Evolutionary conservation across 768 basidiomycete species (phyloP), one percentile per base, ranked within the genome.

Genomic region (Lentinula sp.): DNA sequence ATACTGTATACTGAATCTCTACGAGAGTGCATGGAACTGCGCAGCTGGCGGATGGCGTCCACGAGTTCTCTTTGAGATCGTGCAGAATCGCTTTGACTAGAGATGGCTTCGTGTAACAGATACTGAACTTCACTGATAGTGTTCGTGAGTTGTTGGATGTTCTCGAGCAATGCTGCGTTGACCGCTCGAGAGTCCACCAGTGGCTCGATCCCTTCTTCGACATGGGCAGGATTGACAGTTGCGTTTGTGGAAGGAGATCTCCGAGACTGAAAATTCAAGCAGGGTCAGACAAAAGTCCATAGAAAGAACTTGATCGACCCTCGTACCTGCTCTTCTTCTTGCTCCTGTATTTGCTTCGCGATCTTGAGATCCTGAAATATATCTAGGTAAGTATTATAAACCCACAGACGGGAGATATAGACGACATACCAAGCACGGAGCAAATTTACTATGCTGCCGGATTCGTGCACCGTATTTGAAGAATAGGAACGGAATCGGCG

Each of bases 401-500:
- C 39, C 6, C 9, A n/a, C 11, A 15, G 9, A 18, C 54, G 35
- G 35, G 16, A 28, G 10, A 16, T 49, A 53, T 42, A 37, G n/a
- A 40, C n/a, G 21, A 71, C 76, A 61, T 68, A 79, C 78, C 32
- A 76, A 68, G 64, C 80, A 81, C 6, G 80, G 81, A 0, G 86
- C 84, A 64, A 84, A 87, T 62, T 72, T 80, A 65, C 85, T 87
- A 61, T 75, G 74, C 16, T 72, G 68, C 7, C 89, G 76, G 57
- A 91, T 83, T 40, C 68, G 67, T 1, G 83, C 70, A 2, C 89
- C 88, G 69, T 84, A 89, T 61, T 80, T 81, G 72, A 84, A 87
- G 75, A 91, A 89, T 35, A 88, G 66, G 74, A 88, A 84, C 0
- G 88, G 88, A 49, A 79, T 82, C 1, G 88, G 89, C 0, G 82